A percentile compares a stretch with the other conserved stretches of the same genome.
Conservation (phyloP, 1,139 yeast species). For the Meyerozyma elateridarum region DNA sequence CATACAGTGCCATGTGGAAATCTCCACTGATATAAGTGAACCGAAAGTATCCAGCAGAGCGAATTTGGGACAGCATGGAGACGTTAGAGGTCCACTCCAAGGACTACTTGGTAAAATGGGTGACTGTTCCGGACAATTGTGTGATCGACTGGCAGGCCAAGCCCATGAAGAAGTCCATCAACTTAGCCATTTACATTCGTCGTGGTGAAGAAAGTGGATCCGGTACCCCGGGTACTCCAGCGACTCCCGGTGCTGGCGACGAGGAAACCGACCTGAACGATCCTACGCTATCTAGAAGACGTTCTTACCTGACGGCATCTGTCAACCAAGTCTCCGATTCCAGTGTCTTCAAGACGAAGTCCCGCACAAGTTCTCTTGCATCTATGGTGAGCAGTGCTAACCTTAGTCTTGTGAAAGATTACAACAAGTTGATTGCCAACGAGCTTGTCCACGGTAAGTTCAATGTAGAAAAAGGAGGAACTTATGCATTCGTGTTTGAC, state of each 20-base stretch:
- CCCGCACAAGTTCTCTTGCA: conserved; percentile 32
- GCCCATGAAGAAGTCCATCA: conserved; percentile 80
- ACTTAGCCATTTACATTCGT: conserved; percentile 49
- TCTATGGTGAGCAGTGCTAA: conserved; percentile 34
- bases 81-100: conserved; percentile 85
- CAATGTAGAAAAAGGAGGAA: conserved; percentile 53
- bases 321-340: conserved; percentile 35
- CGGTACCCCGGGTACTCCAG: neutral
- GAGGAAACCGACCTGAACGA: conserved; percentile 7
- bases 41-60: conserved; percentile 1
- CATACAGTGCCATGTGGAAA: conserved; percentile 3
- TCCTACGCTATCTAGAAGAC: conserved; percentile 8
- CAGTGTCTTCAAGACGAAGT: conserved; percentile 28
- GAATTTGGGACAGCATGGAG: conserved; percentile 47
- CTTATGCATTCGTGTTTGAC: conserved; percentile 86
- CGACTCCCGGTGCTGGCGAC: conserved; percentile 3
- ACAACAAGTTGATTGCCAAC: conserved; percentile 46
- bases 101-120: conserved; percentile 88
- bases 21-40: conserved; percentile 3
- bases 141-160: conserved; percentile 74
- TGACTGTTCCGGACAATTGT: conserved; percentile 65
- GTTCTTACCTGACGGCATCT: conserved; percentile 34
- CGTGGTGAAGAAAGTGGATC: neutral
- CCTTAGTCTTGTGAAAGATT: conserved; percentile 35
- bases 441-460: conserved; percentile 61